These are phyloP conservation scores for Aspergillus nidulans DNA, from an alignment of 495 filamentous ascomycete species.

Conservation along the genomic window DNA sequence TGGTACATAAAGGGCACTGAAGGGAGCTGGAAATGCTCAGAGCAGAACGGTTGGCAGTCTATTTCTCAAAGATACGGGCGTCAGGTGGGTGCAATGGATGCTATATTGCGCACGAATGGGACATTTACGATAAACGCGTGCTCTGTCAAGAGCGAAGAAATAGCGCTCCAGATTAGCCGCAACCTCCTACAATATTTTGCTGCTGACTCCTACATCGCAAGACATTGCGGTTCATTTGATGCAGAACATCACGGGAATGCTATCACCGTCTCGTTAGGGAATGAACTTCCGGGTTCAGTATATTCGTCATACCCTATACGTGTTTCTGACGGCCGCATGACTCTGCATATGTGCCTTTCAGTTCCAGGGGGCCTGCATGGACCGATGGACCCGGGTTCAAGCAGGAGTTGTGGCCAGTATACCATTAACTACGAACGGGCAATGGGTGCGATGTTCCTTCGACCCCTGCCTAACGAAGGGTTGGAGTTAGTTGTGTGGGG, in stretches of 20 bases:
- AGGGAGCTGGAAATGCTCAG: slow-evolving; percentile 19
- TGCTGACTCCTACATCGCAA: slow-evolving; percentile 47
- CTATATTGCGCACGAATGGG: slow-evolving; percentile 44
- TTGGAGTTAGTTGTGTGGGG: slow-evolving; percentile 58
- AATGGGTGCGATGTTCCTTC: slow-evolving; percentile 46
- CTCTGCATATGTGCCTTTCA: neutral
- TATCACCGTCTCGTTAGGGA: slow-evolving; percentile 27
- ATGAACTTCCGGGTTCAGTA: slow-evolving; percentile 1
- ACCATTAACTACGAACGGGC: slow-evolving; percentile 26
- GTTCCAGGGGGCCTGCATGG: neutral
- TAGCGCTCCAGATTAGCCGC: slow-evolving; percentile 53
- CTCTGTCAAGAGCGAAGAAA: slow-evolving; percentile 19
- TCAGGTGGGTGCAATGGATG: slow-evolving; percentile 49
- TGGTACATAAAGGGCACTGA: slow-evolving; percentile 12
- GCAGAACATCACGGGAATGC: slow-evolving; percentile 24
- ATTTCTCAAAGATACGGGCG: slow-evolving; percentile 30
- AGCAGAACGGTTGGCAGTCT: slow-evolving; percentile 20
- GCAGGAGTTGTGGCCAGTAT: neutral
- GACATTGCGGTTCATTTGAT: slow-evolving; percentile 7
- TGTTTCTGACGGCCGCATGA: slow-evolving; percentile 13
- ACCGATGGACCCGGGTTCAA: neutral
- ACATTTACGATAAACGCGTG: slow-evolving; percentile 40
- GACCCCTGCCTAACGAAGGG: slow-evolving; percentile 37
- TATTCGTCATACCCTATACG: slow-evolving; percentile 18
- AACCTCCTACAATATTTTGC: slow-evolving; percentile 57